Percentiles rank a stretch among this genome's conserved stretches.
phyloP scores from a whole-genome alignment of 106 monocot species.

The Dioscorea zingiberensis region DNA sequence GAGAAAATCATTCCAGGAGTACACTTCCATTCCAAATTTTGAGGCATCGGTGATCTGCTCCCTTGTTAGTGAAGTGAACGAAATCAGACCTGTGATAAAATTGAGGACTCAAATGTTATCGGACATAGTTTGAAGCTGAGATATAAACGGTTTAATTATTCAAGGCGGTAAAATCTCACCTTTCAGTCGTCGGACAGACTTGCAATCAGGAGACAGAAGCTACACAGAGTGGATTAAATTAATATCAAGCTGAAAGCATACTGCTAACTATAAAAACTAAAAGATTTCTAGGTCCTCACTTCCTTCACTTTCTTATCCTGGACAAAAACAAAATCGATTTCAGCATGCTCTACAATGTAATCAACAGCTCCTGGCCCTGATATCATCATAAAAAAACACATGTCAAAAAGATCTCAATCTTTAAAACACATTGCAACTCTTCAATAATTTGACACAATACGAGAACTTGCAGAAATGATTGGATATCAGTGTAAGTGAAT shows the following conservation, averaged over 20 bases:
- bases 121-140: neutral
- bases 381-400: neutral
- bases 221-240: neutral
- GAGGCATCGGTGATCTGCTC: conserved; percentile 37
- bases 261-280: neutral
- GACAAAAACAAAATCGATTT: conserved; percentile 73
- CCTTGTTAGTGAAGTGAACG: conserved; percentile 40
- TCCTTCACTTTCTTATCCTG: conserved; percentile 89
- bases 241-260: neutral
- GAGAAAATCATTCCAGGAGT: conserved; percentile 81
- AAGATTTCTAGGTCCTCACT: conserved; percentile 27
- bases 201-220: conserved; percentile 40
- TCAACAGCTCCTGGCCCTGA: conserved; percentile 72
- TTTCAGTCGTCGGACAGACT: conserved; percentile 42
- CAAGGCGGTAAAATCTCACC: conserved; percentile 24
- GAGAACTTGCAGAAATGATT: too few species aligned
- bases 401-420: too few species aligned
- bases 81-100: conserved; percentile 50
- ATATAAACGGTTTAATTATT: neutral
- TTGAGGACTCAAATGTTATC: conserved; percentile 25
- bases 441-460: too few species aligned
- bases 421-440: too few species aligned
- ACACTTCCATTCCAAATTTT: conserved; percentile 40
- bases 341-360: conserved; percentile 88
- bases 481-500: too few species aligned